Conservation (phyloP, 2,329 filamentous ascomycete genomes). For the Colletotrichum coccodes region DNA sequence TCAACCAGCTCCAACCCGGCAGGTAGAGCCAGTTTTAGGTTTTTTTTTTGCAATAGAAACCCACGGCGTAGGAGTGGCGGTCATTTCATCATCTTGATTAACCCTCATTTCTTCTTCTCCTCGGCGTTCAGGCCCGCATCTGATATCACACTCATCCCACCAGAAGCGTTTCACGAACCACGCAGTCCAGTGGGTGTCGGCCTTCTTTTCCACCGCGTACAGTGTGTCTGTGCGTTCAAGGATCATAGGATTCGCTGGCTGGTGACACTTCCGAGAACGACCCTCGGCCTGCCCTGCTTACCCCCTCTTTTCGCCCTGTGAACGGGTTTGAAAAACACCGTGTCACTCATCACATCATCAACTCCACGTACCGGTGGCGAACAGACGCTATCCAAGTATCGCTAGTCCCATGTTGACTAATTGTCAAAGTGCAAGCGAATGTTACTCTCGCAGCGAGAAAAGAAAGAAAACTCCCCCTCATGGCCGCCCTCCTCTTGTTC, state of each 20-base stretch:
- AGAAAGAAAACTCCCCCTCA: background rate
- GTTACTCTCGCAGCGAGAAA: background rate
- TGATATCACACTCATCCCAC: slow-evolving; percentile 8
- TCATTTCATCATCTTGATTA: slow-evolving; percentile 21
- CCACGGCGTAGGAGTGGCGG: background rate
- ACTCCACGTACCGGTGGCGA: background rate
- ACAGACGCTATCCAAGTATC: background rate
- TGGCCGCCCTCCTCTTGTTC: background rate
- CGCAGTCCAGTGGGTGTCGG: background rate
- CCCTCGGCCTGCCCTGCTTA: background rate
- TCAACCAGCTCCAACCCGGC: background rate
- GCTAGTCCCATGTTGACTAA: background rate
- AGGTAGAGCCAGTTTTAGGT: background rate
- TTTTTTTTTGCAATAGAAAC: background rate
- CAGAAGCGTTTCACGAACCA: slow-evolving; percentile 10
- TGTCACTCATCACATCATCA: background rate
- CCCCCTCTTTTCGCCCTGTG: background rate
- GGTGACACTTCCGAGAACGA: background rate
- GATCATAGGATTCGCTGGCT: background rate
- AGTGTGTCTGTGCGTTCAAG: background rate
- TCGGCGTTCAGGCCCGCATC: background rate
- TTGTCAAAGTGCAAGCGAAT: background rate
- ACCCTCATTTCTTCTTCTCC: slow-evolving; percentile 6
- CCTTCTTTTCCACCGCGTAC: background rate
- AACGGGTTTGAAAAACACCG: background rate